Conservation (phyloP, 2,329 filamentous ascomycete genomes). For the Aureobasidium sp. region DNA sequence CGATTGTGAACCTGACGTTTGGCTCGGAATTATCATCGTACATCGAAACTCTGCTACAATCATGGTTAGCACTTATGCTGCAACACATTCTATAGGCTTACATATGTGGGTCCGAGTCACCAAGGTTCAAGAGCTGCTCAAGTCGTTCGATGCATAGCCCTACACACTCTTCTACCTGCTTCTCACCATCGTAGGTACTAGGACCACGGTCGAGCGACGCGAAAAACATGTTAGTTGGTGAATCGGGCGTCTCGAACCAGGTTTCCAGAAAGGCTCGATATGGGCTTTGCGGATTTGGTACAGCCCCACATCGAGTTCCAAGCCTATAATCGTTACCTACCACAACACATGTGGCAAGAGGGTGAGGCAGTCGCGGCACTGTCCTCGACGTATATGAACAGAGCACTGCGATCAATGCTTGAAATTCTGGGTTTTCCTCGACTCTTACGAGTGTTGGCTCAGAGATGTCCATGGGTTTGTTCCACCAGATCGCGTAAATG, state of each 20-base stretch:
- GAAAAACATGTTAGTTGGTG: too few relatives aligned
- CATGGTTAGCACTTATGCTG: background rate
- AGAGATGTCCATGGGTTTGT: conserved; percentile 17
- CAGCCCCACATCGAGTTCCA: too few relatives aligned
- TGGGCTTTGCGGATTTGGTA: too few relatives aligned
- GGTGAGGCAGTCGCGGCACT: background rate
- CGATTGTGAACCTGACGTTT: background rate
- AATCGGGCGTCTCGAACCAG: too few relatives aligned
- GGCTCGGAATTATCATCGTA: background rate
- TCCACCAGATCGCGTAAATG: conserved; percentile 18
- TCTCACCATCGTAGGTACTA: background rate
- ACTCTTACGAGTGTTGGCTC: conserved; percentile 2
- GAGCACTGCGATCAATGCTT: background rate
- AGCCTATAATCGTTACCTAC: background rate
- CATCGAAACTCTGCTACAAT: background rate
- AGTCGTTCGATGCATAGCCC: background rate
- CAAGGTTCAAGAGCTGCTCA: background rate
- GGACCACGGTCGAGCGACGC: too few relatives aligned
- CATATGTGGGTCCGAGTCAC: background rate
- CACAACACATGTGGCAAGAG: background rate
- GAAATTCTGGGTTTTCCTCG: background rate
- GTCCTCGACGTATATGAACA: background rate
- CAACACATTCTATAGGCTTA: background rate
- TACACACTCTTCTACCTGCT: background rate
- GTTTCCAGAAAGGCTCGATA: too few relatives aligned